Evolutionary conservation across 164 flowering plant genomes (phyloP).

Genomic region (Tinospora cordifolia): DNA sequence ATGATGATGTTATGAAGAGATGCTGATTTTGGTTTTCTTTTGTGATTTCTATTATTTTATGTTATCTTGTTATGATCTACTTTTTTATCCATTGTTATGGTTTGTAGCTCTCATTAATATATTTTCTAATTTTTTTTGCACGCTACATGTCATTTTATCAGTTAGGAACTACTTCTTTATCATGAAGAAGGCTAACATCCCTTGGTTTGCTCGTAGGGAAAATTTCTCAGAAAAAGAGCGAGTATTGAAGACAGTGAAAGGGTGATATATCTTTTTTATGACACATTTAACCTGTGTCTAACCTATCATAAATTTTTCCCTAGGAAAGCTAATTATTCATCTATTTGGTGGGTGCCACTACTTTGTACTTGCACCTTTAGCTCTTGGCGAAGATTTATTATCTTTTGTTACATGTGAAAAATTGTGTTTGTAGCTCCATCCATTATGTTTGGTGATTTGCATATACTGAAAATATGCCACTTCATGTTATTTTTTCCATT

Average conservation of each 20-base stretch:
- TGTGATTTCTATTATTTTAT: no score
- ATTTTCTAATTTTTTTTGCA: no score
- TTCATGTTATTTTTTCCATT: slow-evolving; percentile 33
- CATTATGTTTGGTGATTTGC: neutral
- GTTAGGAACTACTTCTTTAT: slow-evolving; percentile 21
- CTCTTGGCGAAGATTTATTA: neutral
- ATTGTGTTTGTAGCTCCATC: no score
- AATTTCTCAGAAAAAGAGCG: slow-evolving; percentile 22
- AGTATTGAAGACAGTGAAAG: slow-evolving; percentile 44
- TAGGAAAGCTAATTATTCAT: no score
- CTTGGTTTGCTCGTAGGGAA: slow-evolving; percentile 23
- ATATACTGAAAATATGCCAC: neutral
- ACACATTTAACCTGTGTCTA: no score
- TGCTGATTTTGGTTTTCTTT: no score
- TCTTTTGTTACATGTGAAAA: neutral
- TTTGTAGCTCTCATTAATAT: no score
- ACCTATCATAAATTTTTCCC: no score
- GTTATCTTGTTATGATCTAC: no score
- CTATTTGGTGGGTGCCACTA: no score
- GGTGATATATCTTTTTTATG: slow-evolving; percentile 38
- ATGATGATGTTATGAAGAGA: no score
- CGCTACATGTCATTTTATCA: neutral
- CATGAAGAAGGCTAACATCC: slow-evolving; percentile 21
- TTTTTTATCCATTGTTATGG: no score
- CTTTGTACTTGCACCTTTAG: neutral